These are phyloP conservation scores for Debaryomyces subglobosus DNA, from an alignment of 1,139 yeast species.

Conservation along the genomic window DNA sequence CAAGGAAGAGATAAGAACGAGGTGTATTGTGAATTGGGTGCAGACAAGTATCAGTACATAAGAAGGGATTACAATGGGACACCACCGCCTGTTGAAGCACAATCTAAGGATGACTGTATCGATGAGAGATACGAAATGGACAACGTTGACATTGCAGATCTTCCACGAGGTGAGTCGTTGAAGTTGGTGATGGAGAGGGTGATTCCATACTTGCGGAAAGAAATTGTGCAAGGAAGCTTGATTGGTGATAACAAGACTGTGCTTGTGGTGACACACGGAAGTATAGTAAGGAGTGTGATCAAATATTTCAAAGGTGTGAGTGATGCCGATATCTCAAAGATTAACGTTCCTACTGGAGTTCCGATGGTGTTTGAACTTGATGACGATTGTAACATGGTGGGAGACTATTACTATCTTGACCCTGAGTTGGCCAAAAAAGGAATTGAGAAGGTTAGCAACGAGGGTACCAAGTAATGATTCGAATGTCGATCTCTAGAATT, in stretches of 20 bases:
- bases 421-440: constrained; percentile 66
- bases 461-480: constrained; percentile 38
- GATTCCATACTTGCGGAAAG: constrained; percentile 52
- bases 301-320: constrained; percentile 59
- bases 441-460: constrained; percentile 64
- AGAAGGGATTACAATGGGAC: constrained; percentile 69
- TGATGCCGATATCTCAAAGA: constrained; percentile 63
- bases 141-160: constrained; percentile 24
- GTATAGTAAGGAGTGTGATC: constrained; percentile 69
- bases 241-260: constrained; percentile 48
- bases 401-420: constrained; percentile 62
- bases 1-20: constrained; percentile 70
- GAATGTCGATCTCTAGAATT: background rate
- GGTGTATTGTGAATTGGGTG: constrained; percentile 57
- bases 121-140: constrained; percentile 49
- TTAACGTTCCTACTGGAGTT: constrained; percentile 79
- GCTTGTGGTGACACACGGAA: constrained; percentile 74
- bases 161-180: constrained; percentile 74
- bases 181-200: constrained; percentile 65
- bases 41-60: constrained; percentile 63
- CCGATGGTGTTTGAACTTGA: constrained; percentile 64
- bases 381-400: constrained; percentile 44
- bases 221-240: constrained; percentile 40
- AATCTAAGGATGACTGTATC: constrained; percentile 26
- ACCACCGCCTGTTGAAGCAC: constrained; percentile 54